Evolutionary conservation across 495 filamentous ascomycete species (phyloP).

Genomic region (Lentithecium fluviatile): DNA sequence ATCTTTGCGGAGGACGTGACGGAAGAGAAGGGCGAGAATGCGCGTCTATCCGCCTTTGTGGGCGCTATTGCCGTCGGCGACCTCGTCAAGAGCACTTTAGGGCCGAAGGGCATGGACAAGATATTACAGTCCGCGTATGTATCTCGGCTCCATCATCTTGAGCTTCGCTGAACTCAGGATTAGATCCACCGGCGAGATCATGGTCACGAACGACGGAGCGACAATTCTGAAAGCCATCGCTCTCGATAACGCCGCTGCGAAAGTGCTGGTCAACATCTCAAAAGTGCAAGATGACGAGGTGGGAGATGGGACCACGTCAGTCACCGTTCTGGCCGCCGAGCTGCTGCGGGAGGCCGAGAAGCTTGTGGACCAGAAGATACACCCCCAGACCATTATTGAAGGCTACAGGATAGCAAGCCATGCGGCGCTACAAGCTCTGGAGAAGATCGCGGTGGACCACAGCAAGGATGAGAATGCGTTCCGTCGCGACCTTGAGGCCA

Average conservation of each 20-base stretch:
- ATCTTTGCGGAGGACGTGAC: slow-evolving; percentile 97
- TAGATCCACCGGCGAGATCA: slow-evolving; percentile 92
- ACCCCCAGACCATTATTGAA: slow-evolving; percentile 99
- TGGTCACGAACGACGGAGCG: slow-evolving; percentile 98
- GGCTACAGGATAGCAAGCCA: slow-evolving; percentile 95
- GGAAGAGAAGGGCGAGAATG: slow-evolving; percentile 99
- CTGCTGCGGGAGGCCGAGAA: slow-evolving; percentile 94
- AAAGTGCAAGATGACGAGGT: slow-evolving; percentile 99
- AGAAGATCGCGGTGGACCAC: slow-evolving; percentile 82
- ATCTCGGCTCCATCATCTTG: background rate
- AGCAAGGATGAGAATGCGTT: slow-evolving; percentile 78
- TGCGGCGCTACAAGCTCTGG: slow-evolving; percentile 80
- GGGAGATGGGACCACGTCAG: slow-evolving; percentile 89
- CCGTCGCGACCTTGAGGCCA: slow-evolving; percentile 83
- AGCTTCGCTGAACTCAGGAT: slow-evolving; percentile 18
- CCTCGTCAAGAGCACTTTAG: slow-evolving; percentile 92
- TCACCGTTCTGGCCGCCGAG: slow-evolving; percentile 91
- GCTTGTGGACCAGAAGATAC: slow-evolving; percentile 94
- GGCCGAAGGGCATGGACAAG: slow-evolving; percentile 99
- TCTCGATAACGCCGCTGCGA: slow-evolving; percentile 97
- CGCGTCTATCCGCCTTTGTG: slow-evolving; percentile 92
- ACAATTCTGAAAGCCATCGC: slow-evolving; percentile 98
- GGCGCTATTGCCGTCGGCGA: slow-evolving; percentile 97
- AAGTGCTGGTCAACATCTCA: slow-evolving; percentile 97
- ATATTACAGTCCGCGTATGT: slow-evolving; percentile 94